These are phyloP conservation scores for Aureobasidium namibiae DNA, from an alignment of 2,329 filamentous ascomycete genomes.

Conservation along the genomic window DNA sequence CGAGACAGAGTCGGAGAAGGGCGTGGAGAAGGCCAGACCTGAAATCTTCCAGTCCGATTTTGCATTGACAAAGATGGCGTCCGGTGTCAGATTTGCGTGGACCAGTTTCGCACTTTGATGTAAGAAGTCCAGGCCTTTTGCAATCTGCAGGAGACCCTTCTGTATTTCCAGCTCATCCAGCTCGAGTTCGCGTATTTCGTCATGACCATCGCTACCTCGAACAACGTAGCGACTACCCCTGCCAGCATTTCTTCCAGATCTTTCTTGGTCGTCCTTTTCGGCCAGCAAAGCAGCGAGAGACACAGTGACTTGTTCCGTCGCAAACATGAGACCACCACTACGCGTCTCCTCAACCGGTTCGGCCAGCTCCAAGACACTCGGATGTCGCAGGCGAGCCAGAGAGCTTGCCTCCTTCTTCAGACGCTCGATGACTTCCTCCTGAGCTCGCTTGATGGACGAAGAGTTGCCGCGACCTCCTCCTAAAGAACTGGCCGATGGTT, in stretches of 20 bases:
- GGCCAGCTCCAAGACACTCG: slow-evolving; percentile 82
- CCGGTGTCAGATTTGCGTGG: slow-evolving; percentile 89
- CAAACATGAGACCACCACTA: slow-evolving; percentile 87
- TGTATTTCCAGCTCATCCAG: slow-evolving; percentile 97
- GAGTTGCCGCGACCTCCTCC: slow-evolving; percentile 53
- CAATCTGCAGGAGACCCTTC: slow-evolving; percentile 87
- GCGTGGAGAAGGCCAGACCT: slow-evolving; percentile 78
- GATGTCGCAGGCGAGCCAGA: slow-evolving; percentile 80
- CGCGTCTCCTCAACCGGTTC: slow-evolving; percentile 94
- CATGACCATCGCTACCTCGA: slow-evolving; percentile 66
- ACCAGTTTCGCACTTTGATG: slow-evolving; percentile 92
- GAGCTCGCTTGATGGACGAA: slow-evolving; percentile 65
- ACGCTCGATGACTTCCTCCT: slow-evolving; percentile 85
- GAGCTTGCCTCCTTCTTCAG: slow-evolving; percentile 87
- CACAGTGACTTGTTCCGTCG: slow-evolving; percentile 82
- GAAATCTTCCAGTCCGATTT: slow-evolving; percentile 99
- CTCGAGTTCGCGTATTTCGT: slow-evolving; percentile 67
- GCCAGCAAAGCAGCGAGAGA: slow-evolving; percentile 74
- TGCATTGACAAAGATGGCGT: slow-evolving; percentile 86
- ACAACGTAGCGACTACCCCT: slow-evolving; percentile 71
- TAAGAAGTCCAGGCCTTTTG: slow-evolving; percentile 87
- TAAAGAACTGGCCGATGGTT: slow-evolving; percentile 53
- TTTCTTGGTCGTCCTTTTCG: slow-evolving; percentile 85
- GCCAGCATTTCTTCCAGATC: slow-evolving; percentile 57
- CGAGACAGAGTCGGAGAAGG: slow-evolving; percentile 63